These are phyloP conservation scores for Tephrocybe sp. DNA, from an alignment of 768 basidiomycete species.

Conservation along the genomic window DNA sequence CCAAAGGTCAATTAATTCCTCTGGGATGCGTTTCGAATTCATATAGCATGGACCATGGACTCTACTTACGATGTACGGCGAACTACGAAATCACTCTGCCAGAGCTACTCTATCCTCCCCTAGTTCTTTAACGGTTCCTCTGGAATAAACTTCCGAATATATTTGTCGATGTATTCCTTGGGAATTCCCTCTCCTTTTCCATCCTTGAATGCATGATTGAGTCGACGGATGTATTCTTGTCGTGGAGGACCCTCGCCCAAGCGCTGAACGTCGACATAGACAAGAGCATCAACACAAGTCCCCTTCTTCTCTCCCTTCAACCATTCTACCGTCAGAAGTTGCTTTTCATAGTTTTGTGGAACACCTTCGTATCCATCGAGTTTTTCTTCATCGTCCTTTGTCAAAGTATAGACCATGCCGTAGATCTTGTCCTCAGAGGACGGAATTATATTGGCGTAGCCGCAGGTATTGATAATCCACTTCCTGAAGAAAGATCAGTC, in stretches of 20 bases:
- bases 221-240: slow-evolving; percentile 42
- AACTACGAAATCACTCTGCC: slow-evolving; percentile 1
- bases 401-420: slow-evolving; percentile 33
- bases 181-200: slow-evolving; percentile 37
- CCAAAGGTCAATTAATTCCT: slow-evolving; percentile 53
- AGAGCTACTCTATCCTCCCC: not conserved
- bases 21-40: not conserved
- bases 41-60: not conserved
- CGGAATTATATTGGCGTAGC: slow-evolving; percentile 43
- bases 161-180: slow-evolving; percentile 39
- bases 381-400: slow-evolving; percentile 32
- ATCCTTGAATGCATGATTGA: slow-evolving; percentile 44
- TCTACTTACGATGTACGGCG: not conserved
- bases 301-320: slow-evolving; percentile 7
- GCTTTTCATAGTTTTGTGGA: slow-evolving; percentile 34
- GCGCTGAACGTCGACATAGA: slow-evolving; percentile 39
- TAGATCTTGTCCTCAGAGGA: slow-evolving; percentile 32
- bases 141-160: slow-evolving; percentile 42
- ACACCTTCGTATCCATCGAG: slow-evolving; percentile 44
- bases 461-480: slow-evolving; percentile 43
- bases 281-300: slow-evolving; percentile 25
- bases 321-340: slow-evolving; percentile 26
- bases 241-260: slow-evolving; percentile 28
- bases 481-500: slow-evolving; percentile 29
- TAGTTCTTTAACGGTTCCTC: not conserved